phyloP scores from a whole-genome alignment of 352 stramenopile species.

The Thraustochytrium striatum region DNA sequence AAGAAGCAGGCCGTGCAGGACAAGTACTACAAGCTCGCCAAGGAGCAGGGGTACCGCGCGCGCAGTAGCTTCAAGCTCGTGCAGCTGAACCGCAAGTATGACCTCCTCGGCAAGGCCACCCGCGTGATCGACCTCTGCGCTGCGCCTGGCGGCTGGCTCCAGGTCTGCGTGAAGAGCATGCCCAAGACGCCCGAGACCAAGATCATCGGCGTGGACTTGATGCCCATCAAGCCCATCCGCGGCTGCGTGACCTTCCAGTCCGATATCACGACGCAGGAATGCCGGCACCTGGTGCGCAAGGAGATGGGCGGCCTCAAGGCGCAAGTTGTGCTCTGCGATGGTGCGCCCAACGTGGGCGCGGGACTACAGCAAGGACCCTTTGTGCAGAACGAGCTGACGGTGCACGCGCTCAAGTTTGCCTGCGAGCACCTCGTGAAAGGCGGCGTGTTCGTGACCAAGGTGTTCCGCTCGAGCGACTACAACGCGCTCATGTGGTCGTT shows the following conservation, averaged over 20 bases:
- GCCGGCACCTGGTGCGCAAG: conserved; percentile 81
- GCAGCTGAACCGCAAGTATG: conserved; percentile 99
- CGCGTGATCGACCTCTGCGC: conserved; percentile 98
- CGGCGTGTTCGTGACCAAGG: conserved; percentile 64
- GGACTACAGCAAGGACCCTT: conserved; percentile 98
- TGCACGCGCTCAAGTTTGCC: conserved; percentile 93
- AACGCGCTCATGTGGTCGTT: conserved; percentile 96
- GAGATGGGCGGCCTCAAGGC: conserved; percentile 81
- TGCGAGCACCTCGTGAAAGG: conserved; percentile 90
- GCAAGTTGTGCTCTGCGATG: conserved; percentile 98
- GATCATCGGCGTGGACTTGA: conserved; percentile 96
- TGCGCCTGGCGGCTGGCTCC: conserved; percentile 95
- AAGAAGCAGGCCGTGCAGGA: conserved; percentile 66
- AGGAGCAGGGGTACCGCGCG: conserved; percentile 90
- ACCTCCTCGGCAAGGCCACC: conserved; percentile 90
- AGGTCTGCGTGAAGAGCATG: conserved; percentile 83
- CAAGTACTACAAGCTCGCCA: conserved; percentile 95
- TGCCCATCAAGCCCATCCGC: conserved; percentile 94
- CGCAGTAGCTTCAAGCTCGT: conserved; percentile 99
- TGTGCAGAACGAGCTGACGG: conserved; percentile 82
- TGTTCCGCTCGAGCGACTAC: conserved; percentile 90
- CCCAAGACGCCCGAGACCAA: conserved; percentile 55
- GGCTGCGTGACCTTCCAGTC: conserved; percentile 94
- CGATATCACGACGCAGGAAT: conserved; percentile 85
- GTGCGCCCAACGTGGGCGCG: conserved; percentile 96